A percentile compares a stretch with the other conserved stretches of the same genome.
Evolutionary conservation across 192 early-diverging fungal species (phyloP).

Genomic region (Allomyces macrogynus): DNA sequence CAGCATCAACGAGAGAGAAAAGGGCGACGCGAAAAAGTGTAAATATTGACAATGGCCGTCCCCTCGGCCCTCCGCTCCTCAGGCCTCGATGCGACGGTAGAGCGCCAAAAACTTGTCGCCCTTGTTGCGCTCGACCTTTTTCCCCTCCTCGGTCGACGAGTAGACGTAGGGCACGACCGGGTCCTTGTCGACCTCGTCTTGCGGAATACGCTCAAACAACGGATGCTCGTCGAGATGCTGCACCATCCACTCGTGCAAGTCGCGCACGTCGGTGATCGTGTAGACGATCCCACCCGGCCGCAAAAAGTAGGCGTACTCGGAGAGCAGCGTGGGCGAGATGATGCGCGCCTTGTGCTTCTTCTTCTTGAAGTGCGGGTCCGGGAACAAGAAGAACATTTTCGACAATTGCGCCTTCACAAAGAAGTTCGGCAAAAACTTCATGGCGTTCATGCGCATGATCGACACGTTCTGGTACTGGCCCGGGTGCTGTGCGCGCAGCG

Average conservation of each 20-base stretch:
- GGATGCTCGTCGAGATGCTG: slow-evolving; percentile 85
- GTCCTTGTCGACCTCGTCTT: slow-evolving; percentile 59
- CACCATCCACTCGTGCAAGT: slow-evolving; percentile 87
- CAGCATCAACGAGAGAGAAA: no score
- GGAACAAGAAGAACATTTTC: slow-evolving; percentile 96
- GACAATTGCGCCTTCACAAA: slow-evolving; percentile 86
- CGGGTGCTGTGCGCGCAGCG: slow-evolving; percentile 47
- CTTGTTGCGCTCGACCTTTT: slow-evolving; percentile 90
- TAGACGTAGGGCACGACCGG: slow-evolving; percentile 65
- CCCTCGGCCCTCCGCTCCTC: no score
- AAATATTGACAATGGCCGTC: no score
- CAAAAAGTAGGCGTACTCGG: slow-evolving; percentile 94
- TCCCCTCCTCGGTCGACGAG: slow-evolving; percentile 89
- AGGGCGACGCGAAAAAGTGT: no score
- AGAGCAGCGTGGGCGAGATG: slow-evolving; percentile 66
- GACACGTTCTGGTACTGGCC: slow-evolving; percentile 88
- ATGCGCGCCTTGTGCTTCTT: slow-evolving; percentile 96
- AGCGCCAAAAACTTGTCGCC: slow-evolving; percentile 86
- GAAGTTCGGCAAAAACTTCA: slow-evolving; percentile 97
- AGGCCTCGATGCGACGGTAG: slow-evolving; percentile 39
- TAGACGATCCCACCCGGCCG: slow-evolving; percentile 78
- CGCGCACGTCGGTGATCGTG: slow-evolving; percentile 84
- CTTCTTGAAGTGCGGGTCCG: slow-evolving; percentile 98
- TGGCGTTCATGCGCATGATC: slow-evolving; percentile 93
- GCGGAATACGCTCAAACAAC: slow-evolving; percentile 64